Evolutionary conservation across 1,284 basidiomycete species (phyloP), one percentile per base, ranked within the genome.

Genomic region (Irpex sp.): DNA sequence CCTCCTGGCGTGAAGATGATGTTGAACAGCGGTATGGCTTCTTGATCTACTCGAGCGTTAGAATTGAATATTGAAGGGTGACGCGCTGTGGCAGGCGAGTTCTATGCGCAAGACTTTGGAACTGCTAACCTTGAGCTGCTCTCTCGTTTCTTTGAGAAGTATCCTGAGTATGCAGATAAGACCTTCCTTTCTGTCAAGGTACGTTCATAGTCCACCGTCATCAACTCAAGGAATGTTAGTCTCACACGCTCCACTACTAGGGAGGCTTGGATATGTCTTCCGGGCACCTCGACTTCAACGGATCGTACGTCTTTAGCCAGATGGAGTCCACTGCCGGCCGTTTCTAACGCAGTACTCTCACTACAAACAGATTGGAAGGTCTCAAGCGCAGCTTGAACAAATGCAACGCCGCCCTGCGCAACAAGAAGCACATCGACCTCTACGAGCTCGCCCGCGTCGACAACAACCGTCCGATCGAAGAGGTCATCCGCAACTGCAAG

Each of bases 91-190:
- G 44, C 64, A 76, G 80, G 73, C 49, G 78, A 81, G 38, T 82
- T 83, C 69, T 83, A 83, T 65, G 80, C 76, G 5, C 64, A 71
- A 7, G 70, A 73, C 7, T 66, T 75, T 11, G 67, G 70, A 0
- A 71, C 76, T 7, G 76, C 71, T 21, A 82, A 82, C 68, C 72
- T 82, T 0, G 75, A 81, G 65, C 69, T 82, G 4, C 59, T 83
- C 21, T 70, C 77, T 3, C 75, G 79, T 19, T 83, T 82, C 70
- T 82, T 79, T 67, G 76, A 77, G 19, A 78, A 77, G 59, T 81
- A 86, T 70, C 85, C 86, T 0, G 79, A 82, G 59, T 83, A 85
- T 70, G 78, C 76, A 8, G 79, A 82, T 38, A 82, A 78, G 70
- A 76, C 82, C 11, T 78, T 83, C 64, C 73, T 87, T 19, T 82